phyloP scores from a whole-genome alignment of 495 filamentous ascomycete species.

The Aspergillus leporis region DNA sequence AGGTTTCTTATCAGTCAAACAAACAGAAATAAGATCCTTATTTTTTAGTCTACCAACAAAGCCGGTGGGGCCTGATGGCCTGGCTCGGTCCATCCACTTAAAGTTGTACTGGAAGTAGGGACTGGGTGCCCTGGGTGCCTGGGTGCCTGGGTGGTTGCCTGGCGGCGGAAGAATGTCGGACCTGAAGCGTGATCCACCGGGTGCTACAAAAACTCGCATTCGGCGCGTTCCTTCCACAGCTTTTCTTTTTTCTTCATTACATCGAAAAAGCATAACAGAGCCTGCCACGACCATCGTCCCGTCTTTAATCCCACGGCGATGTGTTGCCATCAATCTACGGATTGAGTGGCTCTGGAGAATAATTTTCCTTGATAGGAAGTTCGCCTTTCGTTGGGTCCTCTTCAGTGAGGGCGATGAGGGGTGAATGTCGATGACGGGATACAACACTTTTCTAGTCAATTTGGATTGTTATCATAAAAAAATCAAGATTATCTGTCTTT shows the following conservation, averaged over 20 bases:
- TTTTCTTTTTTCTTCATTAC: slow-evolving; percentile 41
- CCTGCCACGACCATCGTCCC: slow-evolving; percentile 66
- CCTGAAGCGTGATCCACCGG: slow-evolving; percentile 32
- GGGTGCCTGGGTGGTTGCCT: slow-evolving; percentile 10
- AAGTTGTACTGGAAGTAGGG: not conserved
- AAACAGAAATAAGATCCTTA: not conserved
- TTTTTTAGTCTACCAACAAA: slow-evolving; percentile 6
- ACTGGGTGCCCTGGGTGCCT: slow-evolving; percentile 5
- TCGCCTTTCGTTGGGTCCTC: slow-evolving; percentile 60
- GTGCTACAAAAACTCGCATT: slow-evolving; percentile 28
- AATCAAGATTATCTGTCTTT: too few relatives aligned
- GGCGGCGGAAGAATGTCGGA: slow-evolving; percentile 20
- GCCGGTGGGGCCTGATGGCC: too few relatives aligned
- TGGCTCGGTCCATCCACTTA: not conserved
- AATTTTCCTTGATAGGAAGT: slow-evolving; percentile 67
- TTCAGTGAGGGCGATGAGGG: slow-evolving; percentile 65
- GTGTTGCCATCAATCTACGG: slow-evolving; percentile 59
- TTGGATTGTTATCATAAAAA: too few relatives aligned
- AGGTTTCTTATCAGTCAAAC: not conserved
- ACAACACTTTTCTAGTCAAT: slow-evolving; percentile 36
- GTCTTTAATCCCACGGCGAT: slow-evolving; percentile 53
- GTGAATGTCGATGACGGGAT: slow-evolving; percentile 68
- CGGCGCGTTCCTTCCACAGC: slow-evolving; percentile 16
- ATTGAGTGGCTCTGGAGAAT: slow-evolving; percentile 59
- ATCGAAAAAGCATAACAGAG: slow-evolving; percentile 60